phyloP scores from a whole-genome alignment of 148 eudicot genomes.

The Rhododendron griersonianum region DNA sequence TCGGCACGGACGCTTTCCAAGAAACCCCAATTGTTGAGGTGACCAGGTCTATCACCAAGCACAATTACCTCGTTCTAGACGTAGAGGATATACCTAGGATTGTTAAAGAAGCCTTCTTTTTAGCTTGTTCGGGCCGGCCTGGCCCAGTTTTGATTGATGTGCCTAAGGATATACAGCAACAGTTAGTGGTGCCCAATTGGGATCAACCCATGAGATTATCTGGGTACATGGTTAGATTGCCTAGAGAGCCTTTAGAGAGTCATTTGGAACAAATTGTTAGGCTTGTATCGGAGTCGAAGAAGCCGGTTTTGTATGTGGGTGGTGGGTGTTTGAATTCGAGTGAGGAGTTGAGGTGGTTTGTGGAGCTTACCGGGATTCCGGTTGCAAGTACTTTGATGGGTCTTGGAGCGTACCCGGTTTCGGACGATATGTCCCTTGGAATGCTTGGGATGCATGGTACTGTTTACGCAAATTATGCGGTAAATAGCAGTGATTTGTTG shows the following conservation, averaged over 20 bases:
- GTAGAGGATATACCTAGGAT: conserved; percentile 82
- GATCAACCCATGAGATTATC: conserved; percentile 46
- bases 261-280: conserved; percentile 66
- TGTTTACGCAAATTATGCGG: conserved; percentile 78
- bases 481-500: conserved; percentile 78
- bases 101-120: conserved; percentile 72
- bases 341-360: conserved; percentile 63
- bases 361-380: conserved; percentile 67
- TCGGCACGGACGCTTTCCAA: conserved; percentile 89
- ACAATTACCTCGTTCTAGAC: conserved; percentile 72
- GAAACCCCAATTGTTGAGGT: conserved; percentile 97
- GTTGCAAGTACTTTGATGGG: conserved; percentile 93
- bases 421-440: conserved; percentile 46
- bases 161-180: conserved; percentile 90
- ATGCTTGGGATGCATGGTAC: conserved; percentile 97
- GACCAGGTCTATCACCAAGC: conserved; percentile 78
- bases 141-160: conserved; percentile 84
- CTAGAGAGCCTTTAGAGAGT: conserved; percentile 30
- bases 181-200: conserved; percentile 73
- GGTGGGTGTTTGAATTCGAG: conserved; percentile 84
- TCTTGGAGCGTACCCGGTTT: conserved; percentile 56
- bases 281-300: conserved; percentile 57
- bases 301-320: conserved; percentile 76
- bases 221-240: conserved; percentile 70
- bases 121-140: conserved; percentile 72